Conservation (phyloP, 805 yeast species). For the Suhomyces xylopsoci region DNA sequence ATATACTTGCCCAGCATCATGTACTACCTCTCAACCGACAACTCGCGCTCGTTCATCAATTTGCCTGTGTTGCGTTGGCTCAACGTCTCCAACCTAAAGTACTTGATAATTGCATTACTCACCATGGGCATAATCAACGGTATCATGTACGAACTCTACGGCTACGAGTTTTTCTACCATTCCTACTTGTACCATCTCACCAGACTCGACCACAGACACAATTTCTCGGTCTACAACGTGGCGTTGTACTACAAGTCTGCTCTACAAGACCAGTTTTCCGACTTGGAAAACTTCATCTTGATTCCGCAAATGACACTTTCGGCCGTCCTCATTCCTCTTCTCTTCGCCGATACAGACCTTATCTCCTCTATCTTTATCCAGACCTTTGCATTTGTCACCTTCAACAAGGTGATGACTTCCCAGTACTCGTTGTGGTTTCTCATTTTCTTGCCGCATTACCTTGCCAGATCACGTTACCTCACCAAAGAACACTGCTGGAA, state of each 20-base stretch:
- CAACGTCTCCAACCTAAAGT: slow-evolving; percentile 32
- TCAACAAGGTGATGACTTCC: slow-evolving; percentile 72
- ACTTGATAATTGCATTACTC: slow-evolving; percentile 29
- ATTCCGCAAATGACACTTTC: slow-evolving; percentile 74
- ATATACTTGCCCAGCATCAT: slow-evolving; percentile 78
- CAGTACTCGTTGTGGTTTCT: slow-evolving; percentile 96
- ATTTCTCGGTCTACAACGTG: slow-evolving; percentile 84
- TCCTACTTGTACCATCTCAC: slow-evolving; percentile 80
- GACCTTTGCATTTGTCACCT: slow-evolving; percentile 43
- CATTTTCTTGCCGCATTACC: slow-evolving; percentile 73
- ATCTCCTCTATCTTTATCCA: slow-evolving; percentile 37
- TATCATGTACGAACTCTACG: slow-evolving; percentile 67
- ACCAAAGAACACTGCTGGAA: slow-evolving; percentile 17
- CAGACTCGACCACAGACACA: slow-evolving; percentile 90
- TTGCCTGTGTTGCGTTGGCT: slow-evolving; percentile 36
- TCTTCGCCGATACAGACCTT: slow-evolving; percentile 30
- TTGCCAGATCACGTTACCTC: slow-evolving; percentile 44
- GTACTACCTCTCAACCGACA: slow-evolving; percentile 34
- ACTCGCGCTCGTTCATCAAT: slow-evolving; percentile 15
- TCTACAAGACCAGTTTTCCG: slow-evolving; percentile 6
- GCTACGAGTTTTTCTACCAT: slow-evolving; percentile 69
- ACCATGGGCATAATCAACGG: slow-evolving; percentile 49
- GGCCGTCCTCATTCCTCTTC: slow-evolving; percentile 55
- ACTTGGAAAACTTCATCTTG: slow-evolving; percentile 64
- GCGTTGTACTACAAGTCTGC: slow-evolving; percentile 63